Conservation (phyloP, 2,329 filamentous ascomycete genomes). For the Pseudogymnoascus sp. region DNA sequence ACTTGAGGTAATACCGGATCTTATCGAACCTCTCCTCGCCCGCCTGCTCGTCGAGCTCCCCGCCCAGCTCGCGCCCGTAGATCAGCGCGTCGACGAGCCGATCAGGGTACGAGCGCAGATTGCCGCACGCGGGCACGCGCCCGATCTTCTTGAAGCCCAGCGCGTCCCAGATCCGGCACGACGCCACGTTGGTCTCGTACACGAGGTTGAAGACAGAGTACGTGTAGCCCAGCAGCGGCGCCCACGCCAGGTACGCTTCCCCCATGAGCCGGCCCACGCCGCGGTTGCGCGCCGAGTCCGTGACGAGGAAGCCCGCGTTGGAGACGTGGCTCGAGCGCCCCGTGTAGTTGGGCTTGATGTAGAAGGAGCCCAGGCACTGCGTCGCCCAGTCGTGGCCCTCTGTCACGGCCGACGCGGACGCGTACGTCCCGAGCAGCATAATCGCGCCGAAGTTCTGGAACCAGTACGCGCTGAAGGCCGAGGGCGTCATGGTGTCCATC, state of each 20-base stretch:
- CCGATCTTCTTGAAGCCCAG: constrained; percentile 67
- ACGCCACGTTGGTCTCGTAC: constrained; percentile 66
- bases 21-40: constrained; percentile 98
- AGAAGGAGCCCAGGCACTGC: constrained; percentile 61
- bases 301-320: constrained; percentile 54
- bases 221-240: constrained; percentile 53
- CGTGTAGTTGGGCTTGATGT: constrained; percentile 67
- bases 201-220: constrained; percentile 70
- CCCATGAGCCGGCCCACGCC: constrained; percentile 49
- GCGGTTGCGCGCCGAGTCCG: constrained; percentile 44
- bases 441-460: constrained; percentile 65
- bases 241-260: constrained; percentile 49
- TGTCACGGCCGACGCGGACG: constrained; percentile 40
- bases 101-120: constrained; percentile 41
- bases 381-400: constrained; percentile 53
- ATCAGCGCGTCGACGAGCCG: constrained; percentile 51
- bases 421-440: constrained; percentile 59
- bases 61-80: constrained; percentile 47
- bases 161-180: constrained; percentile 64
- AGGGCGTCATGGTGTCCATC: constrained; percentile 51
- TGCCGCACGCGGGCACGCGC: constrained; percentile 48
- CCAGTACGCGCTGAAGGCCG: constrained; percentile 61
- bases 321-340: constrained; percentile 67
- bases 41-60: constrained; percentile 70
- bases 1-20: constrained; percentile 94